These are phyloP conservation scores for Naganishia cerealis DNA, from an alignment of 1,284 basidiomycete species.

Conservation along the genomic window DNA sequence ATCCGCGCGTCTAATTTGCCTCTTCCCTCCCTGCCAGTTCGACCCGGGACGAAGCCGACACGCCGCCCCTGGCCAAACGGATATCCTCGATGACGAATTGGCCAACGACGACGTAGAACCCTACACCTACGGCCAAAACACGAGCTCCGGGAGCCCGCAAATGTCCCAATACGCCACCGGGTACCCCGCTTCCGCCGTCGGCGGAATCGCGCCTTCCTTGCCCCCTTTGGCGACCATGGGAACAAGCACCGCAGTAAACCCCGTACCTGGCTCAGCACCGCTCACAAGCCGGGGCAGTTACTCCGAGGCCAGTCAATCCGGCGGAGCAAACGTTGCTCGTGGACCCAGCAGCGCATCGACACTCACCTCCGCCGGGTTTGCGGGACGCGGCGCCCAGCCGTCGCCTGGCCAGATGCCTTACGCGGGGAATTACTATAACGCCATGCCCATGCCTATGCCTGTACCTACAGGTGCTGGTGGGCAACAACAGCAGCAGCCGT, in stretches of 20 bases:
- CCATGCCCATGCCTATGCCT: constrained; percentile 37
- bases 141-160: constrained; percentile 39
- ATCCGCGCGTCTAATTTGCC: background rate
- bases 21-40: constrained; percentile 40
- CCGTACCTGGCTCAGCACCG: constrained; percentile 38
- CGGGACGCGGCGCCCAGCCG: constrained; percentile 44
- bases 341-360: constrained; percentile 45
- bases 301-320: constrained; percentile 13
- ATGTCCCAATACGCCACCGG: constrained; percentile 46
- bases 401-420: constrained; percentile 20
- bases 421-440: constrained; percentile 13
- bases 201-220: constrained; percentile 27
- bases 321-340: constrained; percentile 37
- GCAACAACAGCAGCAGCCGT: constrained; percentile 1
- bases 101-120: constrained; percentile 46
- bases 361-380: constrained; percentile 45
- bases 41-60: constrained; percentile 48
- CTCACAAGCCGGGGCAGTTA: constrained; percentile 24
- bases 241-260: constrained; percentile 36
- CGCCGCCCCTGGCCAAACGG: constrained; percentile 41
- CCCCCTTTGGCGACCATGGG: constrained; percentile 41
- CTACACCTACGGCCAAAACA: constrained; percentile 43
- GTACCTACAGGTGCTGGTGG: constrained; percentile 36
- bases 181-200: constrained; percentile 4
- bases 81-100: constrained; percentile 44